Percentiles rank a stretch among this genome's conserved stretches.
These are phyloP conservation scores for Trichothecium roseum DNA, from an alignment of 2,329 filamentous ascomycete species.

Conservation along the genomic window DNA sequence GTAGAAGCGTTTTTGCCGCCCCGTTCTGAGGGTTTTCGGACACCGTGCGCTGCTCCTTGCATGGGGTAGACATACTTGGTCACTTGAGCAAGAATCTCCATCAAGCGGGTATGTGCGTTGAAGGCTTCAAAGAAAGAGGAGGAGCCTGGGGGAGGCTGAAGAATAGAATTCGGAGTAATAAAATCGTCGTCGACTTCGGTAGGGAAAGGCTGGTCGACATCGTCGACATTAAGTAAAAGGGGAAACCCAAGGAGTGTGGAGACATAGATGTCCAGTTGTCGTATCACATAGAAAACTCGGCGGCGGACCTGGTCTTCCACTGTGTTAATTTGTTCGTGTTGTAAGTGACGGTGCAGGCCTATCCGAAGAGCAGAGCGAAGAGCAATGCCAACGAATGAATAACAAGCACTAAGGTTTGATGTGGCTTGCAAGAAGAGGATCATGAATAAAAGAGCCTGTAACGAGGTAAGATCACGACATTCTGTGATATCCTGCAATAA, in stretches of 20 bases:
- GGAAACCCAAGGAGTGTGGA: slow-evolving; percentile 58
- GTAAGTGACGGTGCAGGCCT: slow-evolving; percentile 64
- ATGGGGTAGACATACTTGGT: slow-evolving; percentile 57
- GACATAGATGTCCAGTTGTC: slow-evolving; percentile 62
- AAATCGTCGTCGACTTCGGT: slow-evolving; percentile 57
- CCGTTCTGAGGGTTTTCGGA: slow-evolving; percentile 4
- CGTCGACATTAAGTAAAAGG: slow-evolving; percentile 50
- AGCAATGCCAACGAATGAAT: slow-evolving; percentile 70
- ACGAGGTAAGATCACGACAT: slow-evolving; percentile 62
- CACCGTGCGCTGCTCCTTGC: slow-evolving; percentile 41
- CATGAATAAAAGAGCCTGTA: slow-evolving; percentile 71
- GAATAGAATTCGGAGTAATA: slow-evolving; percentile 48
- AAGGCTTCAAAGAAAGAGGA: slow-evolving; percentile 53
- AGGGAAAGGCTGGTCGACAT: slow-evolving; percentile 57
- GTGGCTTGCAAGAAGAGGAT: slow-evolving; percentile 73
- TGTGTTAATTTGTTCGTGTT: slow-evolving; percentile 49
- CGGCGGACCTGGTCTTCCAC: slow-evolving; percentile 55
- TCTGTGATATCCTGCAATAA: slow-evolving; percentile 56
- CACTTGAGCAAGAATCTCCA: slow-evolving; percentile 54
- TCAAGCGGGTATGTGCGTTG: slow-evolving; percentile 54
- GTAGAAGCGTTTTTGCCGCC: slow-evolving; percentile 27
- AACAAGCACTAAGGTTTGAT: slow-evolving; percentile 69
- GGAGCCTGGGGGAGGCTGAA: slow-evolving; percentile 42
- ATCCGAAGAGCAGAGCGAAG: slow-evolving; percentile 66
- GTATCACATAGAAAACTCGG: slow-evolving; percentile 56